Conservation (phyloP, 345 rosid genomes). For the Corchorus olitorius region DNA sequence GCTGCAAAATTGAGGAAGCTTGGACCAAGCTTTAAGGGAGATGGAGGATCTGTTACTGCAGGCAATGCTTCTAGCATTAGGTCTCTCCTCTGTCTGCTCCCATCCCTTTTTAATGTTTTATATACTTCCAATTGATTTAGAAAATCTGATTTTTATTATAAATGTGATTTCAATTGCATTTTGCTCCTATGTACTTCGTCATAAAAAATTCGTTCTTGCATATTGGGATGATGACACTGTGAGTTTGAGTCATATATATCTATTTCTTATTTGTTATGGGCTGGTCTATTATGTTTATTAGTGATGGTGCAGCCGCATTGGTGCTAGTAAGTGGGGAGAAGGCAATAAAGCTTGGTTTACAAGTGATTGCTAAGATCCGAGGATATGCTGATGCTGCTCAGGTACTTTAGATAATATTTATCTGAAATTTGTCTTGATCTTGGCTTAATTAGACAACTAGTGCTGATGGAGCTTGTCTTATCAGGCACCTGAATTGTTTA, state of each 20-base stretch:
- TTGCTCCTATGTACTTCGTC: not conserved
- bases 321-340: conserved; percentile 91
- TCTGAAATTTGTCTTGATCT: not conserved
- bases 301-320: conserved; percentile 98
- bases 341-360: conserved; percentile 74
- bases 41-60: conserved; percentile 91
- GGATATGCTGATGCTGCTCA: conserved; percentile 98
- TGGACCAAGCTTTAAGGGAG: conserved; percentile 80
- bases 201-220: conserved; percentile 14
- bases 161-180: conserved; percentile 1
- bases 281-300: conserved; percentile 23
- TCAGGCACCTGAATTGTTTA: conserved; percentile 86
- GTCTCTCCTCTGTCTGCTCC: conserved; percentile 36
- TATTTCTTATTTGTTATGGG: conserved; percentile 18
- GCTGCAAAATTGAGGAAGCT: conserved; percentile 78
- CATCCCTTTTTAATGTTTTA: not conserved
- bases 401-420: conserved; percentile 35
- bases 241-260: not conserved
- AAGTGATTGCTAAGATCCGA: conserved; percentile 75
- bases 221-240: conserved; percentile 4
- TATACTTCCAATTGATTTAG: not conserved
- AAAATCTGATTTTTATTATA: too few species aligned
- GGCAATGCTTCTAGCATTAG: conserved; percentile 98
- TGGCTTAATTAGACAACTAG: not conserved
- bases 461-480: conserved; percentile 25